Conservation (phyloP, 176 grass and related monocot genomes). For the Guadua angustifolia region DNA sequence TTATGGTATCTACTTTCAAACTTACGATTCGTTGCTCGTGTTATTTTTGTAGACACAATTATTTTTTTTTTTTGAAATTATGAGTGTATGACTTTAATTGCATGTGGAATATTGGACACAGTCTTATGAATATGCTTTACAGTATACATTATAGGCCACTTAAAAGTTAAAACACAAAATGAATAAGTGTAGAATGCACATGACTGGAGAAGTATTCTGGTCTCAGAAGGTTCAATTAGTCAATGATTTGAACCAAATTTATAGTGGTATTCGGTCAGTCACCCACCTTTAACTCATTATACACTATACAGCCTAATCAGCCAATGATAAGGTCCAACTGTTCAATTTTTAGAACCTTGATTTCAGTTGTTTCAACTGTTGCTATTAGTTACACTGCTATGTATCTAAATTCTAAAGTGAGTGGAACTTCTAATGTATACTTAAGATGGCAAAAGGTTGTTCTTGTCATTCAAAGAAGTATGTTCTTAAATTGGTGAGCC, state of each 20-base stretch:
- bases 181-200: neutral
- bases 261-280: neutral
- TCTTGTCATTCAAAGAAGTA: neutral
- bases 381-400: neutral
- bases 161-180: neutral
- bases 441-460: neutral
- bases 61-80: constrained; percentile 20
- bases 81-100: constrained; percentile 16
- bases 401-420: neutral
- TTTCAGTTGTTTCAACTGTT: constrained; percentile 5
- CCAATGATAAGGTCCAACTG: neutral
- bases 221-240: neutral
- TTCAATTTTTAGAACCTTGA: neutral
- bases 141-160: constrained; percentile 10
- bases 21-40: neutral
- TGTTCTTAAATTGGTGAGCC: neutral
- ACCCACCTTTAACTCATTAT: neutral
- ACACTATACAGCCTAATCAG: neutral
- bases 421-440: constrained; percentile 27
- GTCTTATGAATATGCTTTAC: neutral
- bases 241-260: constrained; percentile 6
- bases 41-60: constrained; percentile 11
- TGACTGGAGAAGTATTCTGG: neutral
- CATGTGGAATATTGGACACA: neutral
- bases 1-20: constrained; percentile 29